Base-by-base conservation (phyloP, 108 stramenopile species). In the Nannochloropsis oceanica region DNA sequence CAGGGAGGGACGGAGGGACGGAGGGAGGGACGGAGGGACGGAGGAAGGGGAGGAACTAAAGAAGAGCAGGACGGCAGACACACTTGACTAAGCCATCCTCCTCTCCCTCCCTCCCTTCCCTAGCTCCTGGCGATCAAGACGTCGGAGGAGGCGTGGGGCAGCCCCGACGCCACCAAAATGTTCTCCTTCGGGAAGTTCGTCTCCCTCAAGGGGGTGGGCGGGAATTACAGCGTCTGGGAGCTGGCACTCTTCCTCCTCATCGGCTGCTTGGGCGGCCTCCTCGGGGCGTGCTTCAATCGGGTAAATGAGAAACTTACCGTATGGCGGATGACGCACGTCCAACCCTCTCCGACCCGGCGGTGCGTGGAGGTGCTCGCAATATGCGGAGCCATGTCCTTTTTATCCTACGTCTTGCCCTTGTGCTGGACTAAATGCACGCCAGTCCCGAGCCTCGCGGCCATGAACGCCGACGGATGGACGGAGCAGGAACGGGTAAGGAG, bases 261-360 rank as follows among this genome's bases (percentile, higher is more conserved):
- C 44, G 97, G 97, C 34, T 95, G 95, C 86, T 88, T 97, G 27
- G 97, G 97, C 42, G 97, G 97, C 22, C 87, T 97, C 26, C 93
- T 96, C 83, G 97, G 97, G 79, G 97, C 97, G 22, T 93, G 93
- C 83, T 98, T 98, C 93, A 98, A 98, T 91, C 94, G 93, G 80
- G 89, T 94, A 24, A 96, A 96, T 90, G 94, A 95, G 93, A 92
- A 94, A 84, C 89, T 96, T 80, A 95, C 95, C 26, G 86, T 93
- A 43, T 96, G 95, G 95, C 89, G 96, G 34, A 95, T 94, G 95
- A 93, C 93, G 86, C 87, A 90, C 59, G 86, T 95, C 59, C 59
- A 73, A 73, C 59, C 59, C 84, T 25, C 9, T 8, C 26, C 44
- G 34, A 8, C 44, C 27, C 83, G 92, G 20, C 92, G 95, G 18